Conservation (phyloP, 1,139 yeast species). For the Blastobotrys arbuscula region DNA sequence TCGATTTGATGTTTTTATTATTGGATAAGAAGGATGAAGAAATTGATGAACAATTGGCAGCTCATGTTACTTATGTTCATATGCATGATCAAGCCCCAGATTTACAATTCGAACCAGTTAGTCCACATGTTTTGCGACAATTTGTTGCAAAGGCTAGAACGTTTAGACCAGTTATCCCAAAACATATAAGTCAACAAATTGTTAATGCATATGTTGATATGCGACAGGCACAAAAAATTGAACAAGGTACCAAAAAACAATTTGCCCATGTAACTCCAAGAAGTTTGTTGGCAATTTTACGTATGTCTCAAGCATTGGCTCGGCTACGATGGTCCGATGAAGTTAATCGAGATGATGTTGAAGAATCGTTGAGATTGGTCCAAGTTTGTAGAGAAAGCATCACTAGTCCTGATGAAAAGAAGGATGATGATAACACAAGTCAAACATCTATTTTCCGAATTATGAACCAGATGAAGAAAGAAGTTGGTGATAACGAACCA, state of each 20-base stretch:
- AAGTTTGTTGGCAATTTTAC: constrained; percentile 81
- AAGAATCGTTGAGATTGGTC: constrained; percentile 85
- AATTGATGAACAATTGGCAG: constrained; percentile 78
- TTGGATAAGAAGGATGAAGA: constrained; percentile 82
- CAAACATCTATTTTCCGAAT: constrained; percentile 58
- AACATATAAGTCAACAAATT: constrained; percentile 81
- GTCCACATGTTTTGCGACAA: constrained; percentile 76
- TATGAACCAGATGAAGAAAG: constrained; percentile 46
- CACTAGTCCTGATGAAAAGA: constrained; percentile 34
- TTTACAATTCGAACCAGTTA: constrained; percentile 68
- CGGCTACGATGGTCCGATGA: constrained; percentile 72
- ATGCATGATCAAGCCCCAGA: constrained; percentile 87
- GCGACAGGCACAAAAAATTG: constrained; percentile 83
- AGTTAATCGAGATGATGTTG: constrained; percentile 79
- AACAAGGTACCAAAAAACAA: constrained; percentile 71
- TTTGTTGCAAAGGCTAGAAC: constrained; percentile 83
- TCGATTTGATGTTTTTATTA: constrained; percentile 81
- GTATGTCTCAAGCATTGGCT: constrained; percentile 93
- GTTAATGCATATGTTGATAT: constrained; percentile 82
- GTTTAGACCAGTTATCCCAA: constrained; percentile 81
- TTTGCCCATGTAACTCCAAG: constrained; percentile 94
- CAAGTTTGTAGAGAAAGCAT: constrained; percentile 84
- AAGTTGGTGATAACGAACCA: constrained; percentile 39
- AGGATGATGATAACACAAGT: constrained; percentile 45
- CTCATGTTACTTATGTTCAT: constrained; percentile 93